Conservation (phyloP, 2,329 filamentous ascomycete genomes). For the Colletotrichum sp. region DNA sequence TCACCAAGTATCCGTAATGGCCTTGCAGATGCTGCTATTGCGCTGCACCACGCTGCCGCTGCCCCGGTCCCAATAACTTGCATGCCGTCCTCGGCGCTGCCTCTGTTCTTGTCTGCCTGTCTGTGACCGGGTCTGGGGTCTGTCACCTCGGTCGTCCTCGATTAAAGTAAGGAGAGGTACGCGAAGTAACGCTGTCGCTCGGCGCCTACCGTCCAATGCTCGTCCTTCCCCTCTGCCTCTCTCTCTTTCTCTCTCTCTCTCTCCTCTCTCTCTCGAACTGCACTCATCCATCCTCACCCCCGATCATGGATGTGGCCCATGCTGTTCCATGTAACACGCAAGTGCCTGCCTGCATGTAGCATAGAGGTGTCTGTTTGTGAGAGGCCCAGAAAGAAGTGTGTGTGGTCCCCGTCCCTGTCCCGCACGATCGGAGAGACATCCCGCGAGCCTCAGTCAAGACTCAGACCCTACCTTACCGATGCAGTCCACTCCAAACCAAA, state of each 20-base stretch:
- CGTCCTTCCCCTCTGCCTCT: neutral
- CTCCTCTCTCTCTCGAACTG: neutral
- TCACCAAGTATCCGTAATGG: neutral
- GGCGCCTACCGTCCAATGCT: constrained; percentile 13
- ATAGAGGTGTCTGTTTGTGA: neutral
- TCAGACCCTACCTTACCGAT: constrained; percentile 4
- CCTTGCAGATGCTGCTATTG: neutral
- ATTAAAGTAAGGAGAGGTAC: constrained; percentile 13
- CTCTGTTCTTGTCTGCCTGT: neutral
- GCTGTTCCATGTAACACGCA: constrained; percentile 15
- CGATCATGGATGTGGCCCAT: constrained; percentile 1
- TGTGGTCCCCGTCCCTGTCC: constrained; percentile 7
- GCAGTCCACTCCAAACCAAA: constrained; percentile 1
- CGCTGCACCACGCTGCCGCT: neutral
- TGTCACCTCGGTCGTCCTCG: constrained; percentile 12
- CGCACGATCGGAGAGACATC: constrained; percentile 15
- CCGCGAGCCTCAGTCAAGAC: constrained; percentile 17
- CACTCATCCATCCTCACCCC: neutral
- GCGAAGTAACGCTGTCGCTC: constrained; percentile 18
- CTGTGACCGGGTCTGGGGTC: neutral
- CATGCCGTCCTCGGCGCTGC: constrained; percentile 3
- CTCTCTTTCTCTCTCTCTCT: neutral
- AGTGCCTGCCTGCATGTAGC: constrained; percentile 16
- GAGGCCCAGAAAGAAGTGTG: neutral
- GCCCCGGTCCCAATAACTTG: neutral